phyloP scores from a whole-genome alignment of 495 filamentous ascomycete genomes.

The Xylaria cubensis region DNA sequence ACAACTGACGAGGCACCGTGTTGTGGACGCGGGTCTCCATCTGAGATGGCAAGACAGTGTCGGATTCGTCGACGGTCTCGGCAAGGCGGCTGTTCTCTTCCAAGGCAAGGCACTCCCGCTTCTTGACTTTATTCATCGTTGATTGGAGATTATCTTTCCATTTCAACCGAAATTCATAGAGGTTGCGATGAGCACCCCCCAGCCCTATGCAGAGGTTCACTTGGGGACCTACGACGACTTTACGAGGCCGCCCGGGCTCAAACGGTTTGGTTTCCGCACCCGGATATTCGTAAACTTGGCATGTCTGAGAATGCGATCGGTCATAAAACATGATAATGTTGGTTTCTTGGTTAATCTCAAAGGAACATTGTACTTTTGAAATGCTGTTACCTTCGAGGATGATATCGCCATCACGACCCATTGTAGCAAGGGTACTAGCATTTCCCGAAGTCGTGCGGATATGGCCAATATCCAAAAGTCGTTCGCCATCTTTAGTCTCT shows the following conservation, averaged over 20 bases:
- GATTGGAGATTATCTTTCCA: no score
- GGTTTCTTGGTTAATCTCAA: constrained; percentile 17
- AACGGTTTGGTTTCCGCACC: not conserved
- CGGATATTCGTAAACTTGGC: not conserved
- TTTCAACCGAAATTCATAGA: no score
- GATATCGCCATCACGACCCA: constrained; percentile 26
- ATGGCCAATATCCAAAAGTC: constrained; percentile 17
- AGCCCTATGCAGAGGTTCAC: not conserved
- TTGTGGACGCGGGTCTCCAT: no score
- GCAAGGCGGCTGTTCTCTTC: no score
- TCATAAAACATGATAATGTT: constrained; percentile 10
- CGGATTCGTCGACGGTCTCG: no score
- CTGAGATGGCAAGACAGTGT: no score
- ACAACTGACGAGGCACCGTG: no score
- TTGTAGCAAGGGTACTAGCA: constrained; percentile 15
- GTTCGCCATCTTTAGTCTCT: no score
- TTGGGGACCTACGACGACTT: not conserved
- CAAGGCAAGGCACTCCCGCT: no score
- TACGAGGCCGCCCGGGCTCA: not conserved
- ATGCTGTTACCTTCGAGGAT: constrained; percentile 16
- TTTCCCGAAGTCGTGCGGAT: not conserved
- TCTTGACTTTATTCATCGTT: no score
- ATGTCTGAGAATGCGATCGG: not conserved
- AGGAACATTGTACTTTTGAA: constrained; percentile 19
- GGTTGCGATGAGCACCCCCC: no score